Evolutionary conservation across 768 basidiomycete species (phyloP).

Genomic region (Pleurotus cornucopiae): DNA sequence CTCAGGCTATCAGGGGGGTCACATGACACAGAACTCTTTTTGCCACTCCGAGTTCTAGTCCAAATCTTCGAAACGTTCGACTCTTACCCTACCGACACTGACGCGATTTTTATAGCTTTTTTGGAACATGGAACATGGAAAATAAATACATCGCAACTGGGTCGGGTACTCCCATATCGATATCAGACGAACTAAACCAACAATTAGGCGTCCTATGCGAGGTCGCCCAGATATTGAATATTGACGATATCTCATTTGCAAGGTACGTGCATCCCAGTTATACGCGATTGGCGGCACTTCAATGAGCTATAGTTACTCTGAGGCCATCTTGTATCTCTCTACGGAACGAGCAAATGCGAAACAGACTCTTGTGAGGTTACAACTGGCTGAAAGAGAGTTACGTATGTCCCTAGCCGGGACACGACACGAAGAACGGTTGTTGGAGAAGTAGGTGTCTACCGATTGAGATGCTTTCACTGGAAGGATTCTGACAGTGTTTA

Average conservation of each 20-base stretch:
- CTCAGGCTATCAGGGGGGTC: too few species aligned
- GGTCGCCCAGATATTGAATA: conserved; percentile 25
- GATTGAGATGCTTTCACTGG: background rate
- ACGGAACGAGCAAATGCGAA: conserved; percentile 24
- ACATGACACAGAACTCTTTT: too few species aligned
- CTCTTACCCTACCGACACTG: too few species aligned
- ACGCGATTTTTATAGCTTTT: too few species aligned
- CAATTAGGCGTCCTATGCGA: conserved; percentile 21
- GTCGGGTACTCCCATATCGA: too few species aligned
- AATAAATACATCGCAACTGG: too few species aligned
- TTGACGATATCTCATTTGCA: conserved; percentile 30
- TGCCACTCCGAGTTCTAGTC: too few species aligned
- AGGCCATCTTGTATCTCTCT: conserved; percentile 30
- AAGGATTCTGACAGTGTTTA: conserved; percentile 11
- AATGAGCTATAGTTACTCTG: conserved; percentile 27
- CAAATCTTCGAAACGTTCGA: too few species aligned
- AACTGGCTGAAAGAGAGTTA: conserved; percentile 33
- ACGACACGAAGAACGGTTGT: conserved; percentile 30
- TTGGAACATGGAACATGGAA: too few species aligned
- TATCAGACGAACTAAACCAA: background rate
- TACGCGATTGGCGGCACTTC: too few species aligned
- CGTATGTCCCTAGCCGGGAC: conserved; percentile 25
- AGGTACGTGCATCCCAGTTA: conserved; percentile 18
- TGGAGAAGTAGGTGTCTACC: conserved; percentile 29
- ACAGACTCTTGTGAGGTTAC: conserved; percentile 28